Conservation (phyloP, 495 filamentous ascomycete genomes). For the Daldinia grandis region DNA sequence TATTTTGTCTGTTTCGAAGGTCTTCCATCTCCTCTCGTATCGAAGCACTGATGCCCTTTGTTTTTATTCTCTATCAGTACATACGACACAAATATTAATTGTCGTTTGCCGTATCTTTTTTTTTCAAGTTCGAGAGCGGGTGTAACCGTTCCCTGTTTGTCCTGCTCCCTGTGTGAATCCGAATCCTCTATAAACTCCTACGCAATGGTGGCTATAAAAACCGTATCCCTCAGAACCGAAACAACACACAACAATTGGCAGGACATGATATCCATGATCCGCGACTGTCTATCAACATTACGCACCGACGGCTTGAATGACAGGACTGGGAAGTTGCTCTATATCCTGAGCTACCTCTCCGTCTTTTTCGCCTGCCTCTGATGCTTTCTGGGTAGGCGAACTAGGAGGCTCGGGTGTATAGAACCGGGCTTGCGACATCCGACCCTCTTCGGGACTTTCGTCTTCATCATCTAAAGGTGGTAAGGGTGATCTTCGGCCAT, state of each 20-base stretch:
- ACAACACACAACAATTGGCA: constrained; percentile 5
- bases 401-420: constrained; percentile 55
- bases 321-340: constrained; percentile 50
- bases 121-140: constrained; percentile 1
- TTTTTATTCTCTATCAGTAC: constrained; percentile 32
- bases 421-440: constrained; percentile 48
- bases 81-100: constrained; percentile 20
- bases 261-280: constrained; percentile 10
- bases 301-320: constrained; percentile 51
- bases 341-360: constrained; percentile 37
- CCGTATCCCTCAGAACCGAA: constrained; percentile 19
- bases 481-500: constrained; percentile 62
- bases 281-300: constrained; percentile 31
- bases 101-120: constrained; percentile 26
- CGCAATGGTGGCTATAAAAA: constrained; percentile 24
- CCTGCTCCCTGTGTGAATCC: constrained; percentile 2
- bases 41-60: constrained; percentile 12
- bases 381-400: constrained; percentile 44
- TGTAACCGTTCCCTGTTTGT: constrained; percentile 17
- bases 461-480: constrained; percentile 59
- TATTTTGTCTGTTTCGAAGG: constrained; percentile 5
- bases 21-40: constrained; percentile 3
- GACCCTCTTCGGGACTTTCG: constrained; percentile 22
- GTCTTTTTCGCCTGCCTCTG: constrained; percentile 31
- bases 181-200: constrained; percentile 35